Percentiles rank a stretch among this genome's conserved stretches.
Conservation (phyloP, 176 grass and related monocot species). For the Triticum urartu region DNA sequence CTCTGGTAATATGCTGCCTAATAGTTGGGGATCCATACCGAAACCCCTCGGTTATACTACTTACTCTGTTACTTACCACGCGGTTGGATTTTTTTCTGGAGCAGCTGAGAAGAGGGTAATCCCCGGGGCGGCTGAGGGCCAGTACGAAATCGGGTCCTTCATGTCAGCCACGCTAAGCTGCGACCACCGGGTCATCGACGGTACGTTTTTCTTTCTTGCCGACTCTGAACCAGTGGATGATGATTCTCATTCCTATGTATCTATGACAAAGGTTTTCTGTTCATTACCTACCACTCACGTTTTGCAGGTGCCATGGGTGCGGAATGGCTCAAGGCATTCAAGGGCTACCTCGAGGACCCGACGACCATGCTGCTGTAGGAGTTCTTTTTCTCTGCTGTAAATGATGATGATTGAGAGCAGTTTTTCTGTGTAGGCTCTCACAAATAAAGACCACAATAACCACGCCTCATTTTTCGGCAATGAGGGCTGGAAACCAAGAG, state of each 20-base stretch:
- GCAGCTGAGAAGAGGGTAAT: slow-evolving; percentile 77
- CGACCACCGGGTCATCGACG: slow-evolving; percentile 67
- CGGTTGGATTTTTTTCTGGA: slow-evolving; percentile 3
- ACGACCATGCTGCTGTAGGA: slow-evolving; percentile 56
- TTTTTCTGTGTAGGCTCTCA: slow-evolving; percentile 40
- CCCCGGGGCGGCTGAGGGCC: slow-evolving; percentile 42
- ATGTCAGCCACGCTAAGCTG: slow-evolving; percentile 74
- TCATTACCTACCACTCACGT: background rate
- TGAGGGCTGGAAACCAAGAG: background rate
- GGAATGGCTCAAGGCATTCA: slow-evolving; percentile 76
- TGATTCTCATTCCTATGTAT: background rate
- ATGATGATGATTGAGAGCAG: background rate
- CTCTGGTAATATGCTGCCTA: slow-evolving; percentile 43
- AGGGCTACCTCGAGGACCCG: slow-evolving; percentile 72
- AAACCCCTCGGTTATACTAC: background rate
- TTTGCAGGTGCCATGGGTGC: slow-evolving; percentile 64
- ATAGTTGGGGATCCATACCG: background rate
- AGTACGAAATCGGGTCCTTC: slow-evolving; percentile 64
- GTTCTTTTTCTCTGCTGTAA: background rate
- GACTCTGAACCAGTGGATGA: background rate
- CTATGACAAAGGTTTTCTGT: background rate
- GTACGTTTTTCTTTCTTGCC: background rate
- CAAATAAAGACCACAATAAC: slow-evolving; percentile 45
- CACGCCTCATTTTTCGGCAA: background rate
- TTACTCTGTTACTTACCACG: background rate